Base-by-base conservation (phyloP, 257 asterid species). In the Apocynum venetum region DNA sequence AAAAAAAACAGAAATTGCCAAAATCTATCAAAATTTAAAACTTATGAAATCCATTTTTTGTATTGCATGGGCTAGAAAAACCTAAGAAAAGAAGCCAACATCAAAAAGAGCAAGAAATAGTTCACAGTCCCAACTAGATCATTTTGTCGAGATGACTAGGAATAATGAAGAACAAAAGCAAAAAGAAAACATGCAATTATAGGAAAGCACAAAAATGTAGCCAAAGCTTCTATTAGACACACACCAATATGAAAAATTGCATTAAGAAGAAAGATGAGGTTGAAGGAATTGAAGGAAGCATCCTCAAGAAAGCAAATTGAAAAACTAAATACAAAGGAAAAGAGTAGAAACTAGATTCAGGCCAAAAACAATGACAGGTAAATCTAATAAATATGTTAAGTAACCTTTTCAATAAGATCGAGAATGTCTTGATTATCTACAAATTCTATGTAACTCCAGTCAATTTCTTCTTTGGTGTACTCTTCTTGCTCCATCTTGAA, bases 401-500 rank as follows among this genome's bases (percentile, higher is more conserved):
- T 76, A 66, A 90, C 98, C 98, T 93, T 93, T 83, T 93, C 98
- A 76, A 93, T 92, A 71, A 93, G 97, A 89, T 93, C 98, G 73
- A 93, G 97, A 83, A 93, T 86, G 77, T 93, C 97, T 84, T 90
- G 97, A 88, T 93, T 93, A 86, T 93, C 98, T 38, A 89, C 76
- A 75, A 93, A 91, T 48, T 90, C 97, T 68, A 93, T 92, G 78
- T 91, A 93, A 85, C 98, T 93, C 98, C 98, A 93, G 79, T 93
- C 91, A 80, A 93, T 93, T 83, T 89, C 96, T 88, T 93, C 98
- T 80, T 88, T 91, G 35, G 90, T 87, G 82, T 93, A 93, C 84
- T 93, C 97, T 87, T 93, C 98, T 87, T 93, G 98, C 84, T 93
- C 98, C 97, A 90, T 91, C 85, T 93, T 93, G 84, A 93, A 93